These are phyloP conservation scores for Aspergillus avenaceus DNA, from an alignment of 495 filamentous ascomycete species.

Conservation along the genomic window DNA sequence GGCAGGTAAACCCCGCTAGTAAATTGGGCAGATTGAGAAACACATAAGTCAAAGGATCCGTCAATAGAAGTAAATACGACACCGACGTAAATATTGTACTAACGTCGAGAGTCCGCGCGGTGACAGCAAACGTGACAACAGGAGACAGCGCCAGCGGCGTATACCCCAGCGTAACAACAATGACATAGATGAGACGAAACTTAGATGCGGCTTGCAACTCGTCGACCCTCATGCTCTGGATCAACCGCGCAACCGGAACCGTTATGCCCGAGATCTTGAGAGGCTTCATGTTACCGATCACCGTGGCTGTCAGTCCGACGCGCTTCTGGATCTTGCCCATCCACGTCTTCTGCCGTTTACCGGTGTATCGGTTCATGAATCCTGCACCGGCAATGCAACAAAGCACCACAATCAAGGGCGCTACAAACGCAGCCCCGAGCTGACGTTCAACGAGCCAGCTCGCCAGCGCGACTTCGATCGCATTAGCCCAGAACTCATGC, in stretches of 20 bases:
- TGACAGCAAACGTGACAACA: too few species aligned
- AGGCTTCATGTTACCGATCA: constrained; percentile 44
- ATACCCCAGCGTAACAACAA: too few species aligned
- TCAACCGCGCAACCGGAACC: constrained; percentile 21
- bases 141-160: too few species aligned
- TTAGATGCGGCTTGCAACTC: constrained; percentile 27
- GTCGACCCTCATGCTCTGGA: constrained; percentile 37
- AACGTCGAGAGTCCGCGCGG: too few species aligned
- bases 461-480: constrained; percentile 49
- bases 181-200: too few species aligned
- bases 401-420: constrained; percentile 34
- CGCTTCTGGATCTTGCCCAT: constrained; percentile 19
- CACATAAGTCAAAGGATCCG: too few species aligned
- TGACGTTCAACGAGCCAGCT: constrained; percentile 45
- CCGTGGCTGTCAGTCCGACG: constrained; percentile 21
- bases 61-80: too few species aligned
- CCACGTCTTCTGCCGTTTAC: constrained; percentile 13
- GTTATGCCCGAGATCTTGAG: constrained; percentile 43
- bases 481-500: constrained; percentile 48
- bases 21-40: too few species aligned
- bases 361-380: constrained; percentile 13
- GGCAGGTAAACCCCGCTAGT: too few species aligned
- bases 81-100: too few species aligned
- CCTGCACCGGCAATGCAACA: constrained; percentile 19
- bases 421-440: constrained; percentile 38